phyloP scores from a whole-genome alignment of 345 rosid genomes.

The Rhizophora mangle region DNA sequence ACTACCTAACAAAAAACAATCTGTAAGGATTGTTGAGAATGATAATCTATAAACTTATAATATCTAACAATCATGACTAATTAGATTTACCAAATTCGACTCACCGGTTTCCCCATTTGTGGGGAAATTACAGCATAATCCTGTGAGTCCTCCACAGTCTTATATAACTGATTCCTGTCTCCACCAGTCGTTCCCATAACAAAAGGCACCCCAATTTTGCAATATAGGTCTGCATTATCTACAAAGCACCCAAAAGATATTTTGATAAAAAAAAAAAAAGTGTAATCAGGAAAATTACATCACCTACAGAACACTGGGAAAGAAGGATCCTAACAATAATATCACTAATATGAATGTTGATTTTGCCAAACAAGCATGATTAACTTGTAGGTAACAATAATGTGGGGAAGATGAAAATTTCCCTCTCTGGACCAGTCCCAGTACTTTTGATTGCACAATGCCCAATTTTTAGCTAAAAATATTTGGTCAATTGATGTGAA shows the following conservation, averaged over 20 bases:
- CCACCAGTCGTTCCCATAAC: conserved; percentile 99
- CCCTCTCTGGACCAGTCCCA: too few relatives aligned
- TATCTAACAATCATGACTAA: neutral
- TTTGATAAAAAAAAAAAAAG: neutral
- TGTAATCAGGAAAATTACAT: neutral
- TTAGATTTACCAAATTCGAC: conserved; percentile 7
- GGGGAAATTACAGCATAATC: conserved; percentile 90
- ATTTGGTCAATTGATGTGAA: too few relatives aligned
- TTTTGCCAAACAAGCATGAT: too few relatives aligned
- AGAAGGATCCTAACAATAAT: too few relatives aligned
- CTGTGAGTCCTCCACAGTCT: conserved; percentile 65
- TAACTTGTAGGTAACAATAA: too few relatives aligned
- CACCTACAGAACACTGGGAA: too few relatives aligned
- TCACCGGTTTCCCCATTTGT: conserved; percentile 97
- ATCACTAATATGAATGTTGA: too few relatives aligned
- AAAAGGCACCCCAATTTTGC: conserved; percentile 92
- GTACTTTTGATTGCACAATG: too few relatives aligned
- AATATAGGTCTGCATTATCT: conserved; percentile 82
- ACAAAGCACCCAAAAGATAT: conserved; percentile 1
- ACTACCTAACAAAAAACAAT: conserved; percentile 59
- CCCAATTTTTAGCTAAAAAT: too few relatives aligned
- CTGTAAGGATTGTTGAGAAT: conserved; percentile 17
- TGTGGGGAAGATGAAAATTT: too few relatives aligned
- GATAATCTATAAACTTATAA: conserved; percentile 1
- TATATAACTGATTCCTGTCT: conserved; percentile 59